A percentile compares a stretch with the other conserved stretches of the same genome.
Evolutionary conservation across 2,329 filamentous ascomycete species (phyloP).

Genomic region (Zymoseptoria tritici): DNA sequence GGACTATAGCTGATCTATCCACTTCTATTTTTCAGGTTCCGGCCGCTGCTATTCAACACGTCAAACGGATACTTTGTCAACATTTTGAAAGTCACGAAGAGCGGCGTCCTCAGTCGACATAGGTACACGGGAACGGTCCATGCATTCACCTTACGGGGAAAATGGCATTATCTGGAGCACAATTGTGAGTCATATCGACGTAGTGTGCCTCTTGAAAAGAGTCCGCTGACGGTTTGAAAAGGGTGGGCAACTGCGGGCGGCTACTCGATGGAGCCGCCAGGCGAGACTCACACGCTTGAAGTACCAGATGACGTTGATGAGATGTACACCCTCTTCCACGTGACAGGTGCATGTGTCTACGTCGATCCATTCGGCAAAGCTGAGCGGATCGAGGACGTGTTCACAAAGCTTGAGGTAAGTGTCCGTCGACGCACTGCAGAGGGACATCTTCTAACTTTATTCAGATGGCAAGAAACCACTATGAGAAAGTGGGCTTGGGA

Average conservation of each 20-base stretch:
- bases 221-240: too few relatives aligned
- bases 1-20: too few relatives aligned
- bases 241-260: constrained; percentile 7
- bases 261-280: constrained; percentile 5
- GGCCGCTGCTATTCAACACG: constrained; percentile 1
- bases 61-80: constrained; percentile 3
- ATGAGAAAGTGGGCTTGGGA: constrained; percentile 3
- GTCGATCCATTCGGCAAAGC: constrained; percentile 4
- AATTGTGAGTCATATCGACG: neutral
- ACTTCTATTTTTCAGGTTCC: neutral
- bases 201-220: too few relatives aligned
- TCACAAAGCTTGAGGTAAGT: constrained; percentile 4
- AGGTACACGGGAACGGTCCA: neutral
- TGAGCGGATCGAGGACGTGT: constrained; percentile 4
- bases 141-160: neutral
- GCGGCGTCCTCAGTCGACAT: constrained; percentile 1
- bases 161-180: constrained; percentile 1
- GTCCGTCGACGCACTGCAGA: neutral
- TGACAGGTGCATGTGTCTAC: constrained; percentile 7
- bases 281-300: constrained; percentile 7
- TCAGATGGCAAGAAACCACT: constrained; percentile 4
- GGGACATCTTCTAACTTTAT: neutral
- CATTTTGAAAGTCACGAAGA: neutral
- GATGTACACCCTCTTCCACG: constrained; percentile 7
- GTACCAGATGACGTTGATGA: constrained; percentile 6